A percentile compares a stretch with the other conserved stretches of the same genome.
Conservation (phyloP, 768 basidiomycete species). For the Ephemerocybe angulata region DNA sequence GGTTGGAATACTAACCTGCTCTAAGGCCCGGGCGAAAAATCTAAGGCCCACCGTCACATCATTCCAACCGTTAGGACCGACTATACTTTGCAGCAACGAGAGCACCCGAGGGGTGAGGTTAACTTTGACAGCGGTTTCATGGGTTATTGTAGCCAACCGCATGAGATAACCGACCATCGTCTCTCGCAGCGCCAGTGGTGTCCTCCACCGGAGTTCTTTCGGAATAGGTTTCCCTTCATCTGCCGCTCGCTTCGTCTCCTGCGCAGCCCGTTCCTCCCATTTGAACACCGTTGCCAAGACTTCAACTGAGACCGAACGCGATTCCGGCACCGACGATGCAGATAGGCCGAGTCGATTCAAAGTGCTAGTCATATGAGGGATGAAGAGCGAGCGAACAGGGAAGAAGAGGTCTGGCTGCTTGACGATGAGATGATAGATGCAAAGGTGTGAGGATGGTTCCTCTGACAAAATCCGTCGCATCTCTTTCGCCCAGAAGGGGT, state of each 20-base stretch:
- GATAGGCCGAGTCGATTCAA: conserved; percentile 85
- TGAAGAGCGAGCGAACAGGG: conserved; percentile 86
- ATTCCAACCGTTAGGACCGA: conserved; percentile 81
- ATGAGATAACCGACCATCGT: conserved; percentile 93
- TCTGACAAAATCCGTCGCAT: conserved; percentile 87
- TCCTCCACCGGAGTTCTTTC: conserved; percentile 52
- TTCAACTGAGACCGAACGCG: conserved; percentile 82
- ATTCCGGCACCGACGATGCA: conserved; percentile 65
- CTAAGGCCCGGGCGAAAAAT: conserved; percentile 82
- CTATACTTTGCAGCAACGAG: conserved; percentile 66
- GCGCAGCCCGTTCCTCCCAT: conserved; percentile 78
- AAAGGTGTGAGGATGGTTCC: conserved; percentile 74
- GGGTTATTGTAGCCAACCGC: conserved; percentile 71
- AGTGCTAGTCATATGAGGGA: conserved; percentile 89
- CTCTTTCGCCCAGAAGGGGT: conserved; percentile 79
- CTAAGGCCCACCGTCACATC: conserved; percentile 90
- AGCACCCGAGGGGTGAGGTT: conserved; percentile 61
- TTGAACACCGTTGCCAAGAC: conserved; percentile 87
- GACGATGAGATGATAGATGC: conserved; percentile 89
- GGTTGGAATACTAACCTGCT: conserved; percentile 51
- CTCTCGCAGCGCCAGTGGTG: conserved; percentile 79
- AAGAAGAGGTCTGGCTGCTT: conserved; percentile 91
- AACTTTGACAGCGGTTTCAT: conserved; percentile 47
- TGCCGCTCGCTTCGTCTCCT: conserved; percentile 14
- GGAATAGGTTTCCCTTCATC: conserved; percentile 16